Evolutionary conservation across 2,329 filamentous ascomycete species (phyloP).

Genomic region (Didymella glomerata): DNA sequence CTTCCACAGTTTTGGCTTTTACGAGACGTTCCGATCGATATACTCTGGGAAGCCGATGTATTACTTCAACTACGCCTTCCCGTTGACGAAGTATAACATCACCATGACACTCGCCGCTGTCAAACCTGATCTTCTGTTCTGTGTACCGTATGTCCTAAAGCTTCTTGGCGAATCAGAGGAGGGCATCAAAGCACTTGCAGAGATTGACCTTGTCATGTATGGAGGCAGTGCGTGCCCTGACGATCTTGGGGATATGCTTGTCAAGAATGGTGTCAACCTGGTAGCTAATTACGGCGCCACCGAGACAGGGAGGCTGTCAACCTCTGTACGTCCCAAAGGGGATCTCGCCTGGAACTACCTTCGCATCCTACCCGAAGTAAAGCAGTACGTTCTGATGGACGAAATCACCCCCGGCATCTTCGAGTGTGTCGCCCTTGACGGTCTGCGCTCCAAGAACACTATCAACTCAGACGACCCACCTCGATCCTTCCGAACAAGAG

Average conservation of each 20-base stretch:
- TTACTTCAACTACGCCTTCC: slow-evolving; percentile 34
- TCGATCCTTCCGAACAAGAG: slow-evolving; percentile 58
- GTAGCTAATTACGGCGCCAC: slow-evolving; percentile 67
- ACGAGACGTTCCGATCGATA: slow-evolving; percentile 35
- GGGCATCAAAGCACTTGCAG: slow-evolving; percentile 59
- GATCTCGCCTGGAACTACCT: slow-evolving; percentile 71
- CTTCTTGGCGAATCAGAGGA: slow-evolving; percentile 66
- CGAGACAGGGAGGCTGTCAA: slow-evolving; percentile 70
- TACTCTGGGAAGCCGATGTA: slow-evolving; percentile 38
- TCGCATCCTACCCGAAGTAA: slow-evolving; percentile 53
- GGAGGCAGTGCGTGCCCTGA: slow-evolving; percentile 68
- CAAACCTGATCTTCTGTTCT: slow-evolving; percentile 64
- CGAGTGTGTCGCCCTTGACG: slow-evolving; percentile 52
- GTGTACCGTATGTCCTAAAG: slow-evolving; percentile 71
- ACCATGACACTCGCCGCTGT: slow-evolving; percentile 25
- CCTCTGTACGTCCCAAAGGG: slow-evolving; percentile 61
- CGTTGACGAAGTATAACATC: slow-evolving; percentile 33
- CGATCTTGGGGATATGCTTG: slow-evolving; percentile 64
- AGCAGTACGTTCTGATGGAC: slow-evolving; percentile 55
- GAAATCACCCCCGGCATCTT: slow-evolving; percentile 51
- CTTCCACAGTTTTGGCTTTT: slow-evolving; percentile 39
- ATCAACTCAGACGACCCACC: slow-evolving; percentile 57
- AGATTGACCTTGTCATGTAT: slow-evolving; percentile 63
- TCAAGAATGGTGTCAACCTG: slow-evolving; percentile 63
- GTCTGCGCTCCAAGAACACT: slow-evolving; percentile 49